Evolutionary conservation across 768 basidiomycete species (phyloP), one percentile per base, ranked within the genome.

Genomic region (Boletus subparvulus): DNA sequence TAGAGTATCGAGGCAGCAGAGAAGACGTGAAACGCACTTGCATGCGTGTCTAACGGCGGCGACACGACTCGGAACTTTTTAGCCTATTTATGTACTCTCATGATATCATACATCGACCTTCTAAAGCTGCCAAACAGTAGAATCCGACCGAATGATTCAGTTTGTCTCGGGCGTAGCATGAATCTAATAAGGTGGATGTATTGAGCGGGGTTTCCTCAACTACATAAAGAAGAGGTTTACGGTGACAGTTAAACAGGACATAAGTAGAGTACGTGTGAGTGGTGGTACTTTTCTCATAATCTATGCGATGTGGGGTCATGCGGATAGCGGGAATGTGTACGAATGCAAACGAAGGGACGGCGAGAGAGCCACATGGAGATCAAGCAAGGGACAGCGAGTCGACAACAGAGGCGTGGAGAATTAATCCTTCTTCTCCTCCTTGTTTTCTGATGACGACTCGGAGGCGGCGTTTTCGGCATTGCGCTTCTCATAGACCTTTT

Each of bases 401-500:
- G 28, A 56, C 17, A 53, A 33, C 43, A 8, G 42, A 16, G 11
- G 47, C 6, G 8, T 5, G 3, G 36, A 48, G 16, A 41, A 60
- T 81, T 86, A 92, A 68, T 94, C 88, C 78, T 92, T 92, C 88
- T 93, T 92, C 79, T 93, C 87, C 65, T 86, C 74, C 62, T 78
- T 80, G 68, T 75, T 74, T 66, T 77, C 73, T 8, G 72, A 36
- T 72, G 66, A 47, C 71, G 76, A 56, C 77, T 80, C 54, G 21
- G 81, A 76, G 19, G 82, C 69, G 39, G 71, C 76, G 61, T 80
- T 82, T 75, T 92, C 90, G 30, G 89, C 87, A 63, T 83, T 84
- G 55, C 88, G 85, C 84, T 96, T 96, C 82, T 94, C 92, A 71
- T 95, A 94, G 14, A 92, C 86, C 87, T 94, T 96, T 76, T 96